These are phyloP conservation scores for Eimeria nieschulzi DNA, from an alignment of 169 alveolate species.

Conservation along the genomic window DNA sequence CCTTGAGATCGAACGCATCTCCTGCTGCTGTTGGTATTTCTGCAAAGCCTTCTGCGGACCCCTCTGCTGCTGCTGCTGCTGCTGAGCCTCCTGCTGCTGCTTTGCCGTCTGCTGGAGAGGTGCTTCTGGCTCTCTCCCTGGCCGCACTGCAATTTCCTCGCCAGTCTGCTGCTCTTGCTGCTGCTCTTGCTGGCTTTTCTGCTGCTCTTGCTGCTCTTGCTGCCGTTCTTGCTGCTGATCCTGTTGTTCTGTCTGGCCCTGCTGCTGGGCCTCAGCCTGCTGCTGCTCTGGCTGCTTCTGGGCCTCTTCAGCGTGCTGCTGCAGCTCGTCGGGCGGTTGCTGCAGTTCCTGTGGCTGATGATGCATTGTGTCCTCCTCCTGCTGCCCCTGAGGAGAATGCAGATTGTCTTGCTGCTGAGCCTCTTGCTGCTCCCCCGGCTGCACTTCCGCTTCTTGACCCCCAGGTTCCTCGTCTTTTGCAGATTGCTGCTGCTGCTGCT, in stretches of 20 bases:
- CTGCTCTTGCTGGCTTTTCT: background rate
- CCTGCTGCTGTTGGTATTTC: conserved; percentile 4
- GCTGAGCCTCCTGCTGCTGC: conserved; percentile 3
- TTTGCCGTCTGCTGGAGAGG: background rate
- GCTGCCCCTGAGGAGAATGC: no score
- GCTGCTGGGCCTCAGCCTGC: no score
- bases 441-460: no score
- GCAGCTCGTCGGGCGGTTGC: no score
- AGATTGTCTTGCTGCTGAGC: no score
- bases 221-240: background rate
- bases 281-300: no score
- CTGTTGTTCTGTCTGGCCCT: background rate
- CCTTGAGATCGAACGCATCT: background rate
- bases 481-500: conserved; percentile 7
- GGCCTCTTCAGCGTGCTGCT: no score
- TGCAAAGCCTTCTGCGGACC: background rate
- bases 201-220: background rate
- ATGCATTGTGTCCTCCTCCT: no score
- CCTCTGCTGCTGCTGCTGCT: conserved; percentile 1
- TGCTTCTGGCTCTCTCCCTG: background rate
- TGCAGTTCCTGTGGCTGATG: no score
- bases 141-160: background rate
- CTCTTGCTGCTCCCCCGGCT: no score
- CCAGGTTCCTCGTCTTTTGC: no score
- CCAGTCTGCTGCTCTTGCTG: background rate